Base-by-base conservation (phyloP, 2,329 filamentous ascomycete genomes). In the Clarireedia paspali region DNA sequence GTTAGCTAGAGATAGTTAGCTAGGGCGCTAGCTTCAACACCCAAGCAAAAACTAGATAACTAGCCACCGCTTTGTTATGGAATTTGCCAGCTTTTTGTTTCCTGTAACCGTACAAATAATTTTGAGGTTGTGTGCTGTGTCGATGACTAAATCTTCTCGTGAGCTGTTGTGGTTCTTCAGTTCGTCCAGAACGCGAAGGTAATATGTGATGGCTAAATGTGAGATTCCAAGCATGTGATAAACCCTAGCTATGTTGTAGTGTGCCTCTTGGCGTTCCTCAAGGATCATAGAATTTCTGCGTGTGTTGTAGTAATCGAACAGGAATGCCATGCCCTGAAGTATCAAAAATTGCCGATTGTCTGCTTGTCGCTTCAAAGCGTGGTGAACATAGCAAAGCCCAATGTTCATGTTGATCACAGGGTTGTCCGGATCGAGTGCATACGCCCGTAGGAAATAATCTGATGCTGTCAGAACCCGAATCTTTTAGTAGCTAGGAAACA, bases 271-370 rank as follows among this genome's bases (percentile, higher is more conserved):
- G 49, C 76, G 72, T 63, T 85, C 69, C 58, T 74, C 71, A 58
- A 70, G 56, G 40, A 59, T 53, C 2, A 61, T 47, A 36, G 70
- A 68, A 7, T 66, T 63, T 3, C 72, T 74, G 26, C 87, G 78
- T 23, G 26, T 82, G 68, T 82, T 76, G 62, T 88, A 85, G 71
- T 95, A 95, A 38, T 82, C 76, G 56, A 85, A 82, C 56, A 97
- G 72, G 65, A 96, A 96, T 0, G 85, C 77, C 50, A 96, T 79
- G 0, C 91, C 94, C 69, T 97, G 91, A 61, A 89, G 78, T 44
- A 96, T 83, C 42, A 91, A 82, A 67, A 89, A 92, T 68, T 97
- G 92, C 1, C 94, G 78, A 68, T 97, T 97, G 48, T 92, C 89
- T 0, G 87, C 85, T 70, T 95, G 89, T 2, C 92, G 82, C 70